Evolutionary conservation across 2,329 filamentous ascomycete species (phyloP).

Genomic region (Diaporthe citrichinensis): DNA sequence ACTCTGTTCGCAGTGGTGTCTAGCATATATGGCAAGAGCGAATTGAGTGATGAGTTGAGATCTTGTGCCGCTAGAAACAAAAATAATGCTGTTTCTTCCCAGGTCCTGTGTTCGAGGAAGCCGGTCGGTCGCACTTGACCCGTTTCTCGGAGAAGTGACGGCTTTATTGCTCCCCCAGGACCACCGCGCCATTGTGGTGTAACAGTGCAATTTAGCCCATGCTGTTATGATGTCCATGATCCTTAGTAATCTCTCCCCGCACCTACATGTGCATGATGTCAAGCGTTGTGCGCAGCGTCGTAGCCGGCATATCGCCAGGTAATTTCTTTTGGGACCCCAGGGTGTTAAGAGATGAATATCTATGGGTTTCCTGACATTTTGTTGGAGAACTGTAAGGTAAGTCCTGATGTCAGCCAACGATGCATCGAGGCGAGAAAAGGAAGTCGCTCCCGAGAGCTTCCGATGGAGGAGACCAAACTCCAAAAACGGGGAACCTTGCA

Average conservation of each 20-base stretch:
- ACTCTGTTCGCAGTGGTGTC: not conserved
- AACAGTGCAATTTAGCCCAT: not conserved
- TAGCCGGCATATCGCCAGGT: slow-evolving; percentile 4
- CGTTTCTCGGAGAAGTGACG: not conserved
- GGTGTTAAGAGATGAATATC: no score
- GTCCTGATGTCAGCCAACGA: not conserved
- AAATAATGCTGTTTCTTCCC: not conserved
- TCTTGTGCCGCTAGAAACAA: not conserved
- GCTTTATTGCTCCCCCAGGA: not conserved
- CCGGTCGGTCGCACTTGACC: not conserved
- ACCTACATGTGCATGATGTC: slow-evolving; percentile 16
- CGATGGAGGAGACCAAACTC: not conserved
- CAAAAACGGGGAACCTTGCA: not conserved
- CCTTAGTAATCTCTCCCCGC: slow-evolving; percentile 31
- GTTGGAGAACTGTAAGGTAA: not conserved
- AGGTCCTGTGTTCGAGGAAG: not conserved
- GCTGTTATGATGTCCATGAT: not conserved
- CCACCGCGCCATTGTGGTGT: not conserved
- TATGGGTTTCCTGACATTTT: not conserved
- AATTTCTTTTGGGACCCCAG: not conserved
- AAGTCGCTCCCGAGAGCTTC: not conserved
- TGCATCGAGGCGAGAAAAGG: not conserved
- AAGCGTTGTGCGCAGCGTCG: slow-evolving; percentile 4
- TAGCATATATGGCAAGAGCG: not conserved
- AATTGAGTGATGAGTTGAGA: not conserved